Percentiles rank a stretch among this genome's conserved stretches.
Conservation (phyloP, 2,329 filamentous ascomycete species). For the Diaporthe australafricana region DNA sequence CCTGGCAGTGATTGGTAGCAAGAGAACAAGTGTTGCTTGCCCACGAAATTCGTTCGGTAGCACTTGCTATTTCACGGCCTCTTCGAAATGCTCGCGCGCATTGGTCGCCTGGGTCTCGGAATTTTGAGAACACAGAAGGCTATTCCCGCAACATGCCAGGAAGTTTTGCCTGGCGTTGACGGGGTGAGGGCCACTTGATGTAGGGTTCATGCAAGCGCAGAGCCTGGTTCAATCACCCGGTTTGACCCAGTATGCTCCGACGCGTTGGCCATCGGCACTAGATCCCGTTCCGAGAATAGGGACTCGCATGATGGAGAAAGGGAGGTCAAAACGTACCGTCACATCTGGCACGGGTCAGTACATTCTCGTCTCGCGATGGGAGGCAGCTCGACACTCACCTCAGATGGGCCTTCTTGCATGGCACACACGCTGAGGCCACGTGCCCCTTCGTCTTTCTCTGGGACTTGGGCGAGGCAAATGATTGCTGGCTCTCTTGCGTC, state of each 20-base stretch:
- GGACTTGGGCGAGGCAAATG: constrained; percentile 67
- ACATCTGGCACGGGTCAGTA: constrained; percentile 61
- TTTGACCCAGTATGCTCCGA: constrained; percentile 10
- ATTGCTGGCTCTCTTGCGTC: constrained; percentile 56
- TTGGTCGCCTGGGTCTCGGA: not conserved
- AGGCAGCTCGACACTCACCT: constrained; percentile 57
- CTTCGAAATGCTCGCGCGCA: not conserved
- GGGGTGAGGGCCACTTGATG: not conserved
- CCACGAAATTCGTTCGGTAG: not conserved
- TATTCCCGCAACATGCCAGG: not conserved
- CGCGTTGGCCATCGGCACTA: not conserved
- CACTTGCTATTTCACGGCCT: constrained; percentile 20
- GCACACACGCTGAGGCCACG: constrained; percentile 86
- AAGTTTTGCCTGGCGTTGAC: not conserved
- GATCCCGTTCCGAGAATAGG: constrained; percentile 19
- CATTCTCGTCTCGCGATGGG: constrained; percentile 9
- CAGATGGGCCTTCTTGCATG: constrained; percentile 87
- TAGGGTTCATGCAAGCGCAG: constrained; percentile 13
- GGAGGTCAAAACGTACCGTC: constrained; percentile 66
- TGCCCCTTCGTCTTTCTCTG: constrained; percentile 81
- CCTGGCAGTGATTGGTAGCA: not conserved
- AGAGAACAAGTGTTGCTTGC: constrained; percentile 28
- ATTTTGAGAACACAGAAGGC: not conserved
- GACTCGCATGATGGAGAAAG: constrained; percentile 33
- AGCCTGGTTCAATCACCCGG: not conserved